phyloP scores from a whole-genome alignment of 164 flowering plant genomes.

The Warburgia ugandensis region DNA sequence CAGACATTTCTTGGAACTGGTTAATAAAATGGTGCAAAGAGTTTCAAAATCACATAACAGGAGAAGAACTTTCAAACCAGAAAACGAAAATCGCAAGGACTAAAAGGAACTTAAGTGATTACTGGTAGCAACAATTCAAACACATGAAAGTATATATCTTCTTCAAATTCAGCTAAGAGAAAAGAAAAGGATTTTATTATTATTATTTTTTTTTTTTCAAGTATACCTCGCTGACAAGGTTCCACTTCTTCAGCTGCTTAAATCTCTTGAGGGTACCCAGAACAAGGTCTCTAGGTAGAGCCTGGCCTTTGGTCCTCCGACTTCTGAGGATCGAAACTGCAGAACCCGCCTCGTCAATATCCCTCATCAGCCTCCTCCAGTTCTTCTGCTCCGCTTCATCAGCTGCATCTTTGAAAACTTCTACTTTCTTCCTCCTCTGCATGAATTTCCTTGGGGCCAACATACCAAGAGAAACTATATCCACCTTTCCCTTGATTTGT shows the following conservation, averaged over 20 bases:
- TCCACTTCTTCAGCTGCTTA: constrained; percentile 95
- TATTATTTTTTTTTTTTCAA: too few relatives aligned
- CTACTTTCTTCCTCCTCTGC: constrained; percentile 71
- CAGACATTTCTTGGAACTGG: too few relatives aligned
- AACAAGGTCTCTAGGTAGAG: constrained; percentile 67
- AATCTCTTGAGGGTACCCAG: constrained; percentile 83
- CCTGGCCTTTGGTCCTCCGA: constrained; percentile 31
- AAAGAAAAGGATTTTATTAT: too few relatives aligned
- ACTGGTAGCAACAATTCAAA: too few relatives aligned
- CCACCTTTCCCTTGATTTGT: constrained; percentile 26
- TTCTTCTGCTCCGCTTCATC: constrained; percentile 79
- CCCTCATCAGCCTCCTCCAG: constrained; percentile 86
- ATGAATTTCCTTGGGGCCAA: constrained; percentile 84
- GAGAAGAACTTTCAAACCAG: too few relatives aligned
- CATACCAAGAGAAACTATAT: constrained; percentile 67
- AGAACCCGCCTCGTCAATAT: constrained; percentile 79
- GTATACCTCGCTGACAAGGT: constrained; percentile 82
- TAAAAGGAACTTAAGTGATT: too few relatives aligned
- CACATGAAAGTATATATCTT: too few relatives aligned
- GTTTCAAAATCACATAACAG: too few relatives aligned
- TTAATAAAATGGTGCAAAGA: too few relatives aligned
- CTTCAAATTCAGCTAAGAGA: too few relatives aligned
- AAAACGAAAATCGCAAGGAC: too few relatives aligned
- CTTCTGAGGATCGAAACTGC: constrained; percentile 58
- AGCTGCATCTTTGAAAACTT: constrained; percentile 69